Evolutionary conservation across 768 basidiomycete genomes (phyloP).

Genomic region (Auricularia cornea): DNA sequence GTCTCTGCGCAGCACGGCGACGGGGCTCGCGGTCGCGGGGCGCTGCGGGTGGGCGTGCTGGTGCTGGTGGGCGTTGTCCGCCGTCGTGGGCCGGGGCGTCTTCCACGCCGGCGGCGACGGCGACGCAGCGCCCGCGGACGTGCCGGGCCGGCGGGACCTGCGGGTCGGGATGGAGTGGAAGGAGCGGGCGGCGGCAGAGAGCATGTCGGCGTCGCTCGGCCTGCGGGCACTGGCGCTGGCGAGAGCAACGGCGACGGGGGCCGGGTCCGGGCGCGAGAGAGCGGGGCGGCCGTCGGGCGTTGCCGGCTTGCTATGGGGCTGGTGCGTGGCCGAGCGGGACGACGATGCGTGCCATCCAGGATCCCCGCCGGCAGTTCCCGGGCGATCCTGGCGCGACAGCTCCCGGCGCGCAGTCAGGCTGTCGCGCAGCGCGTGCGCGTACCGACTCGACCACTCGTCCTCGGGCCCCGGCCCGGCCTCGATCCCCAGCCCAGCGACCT

Average conservation of each 20-base stretch:
- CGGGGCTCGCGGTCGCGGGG: background rate
- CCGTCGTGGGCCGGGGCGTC: background rate
- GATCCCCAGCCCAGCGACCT: background rate
- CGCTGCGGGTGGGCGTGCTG: background rate
- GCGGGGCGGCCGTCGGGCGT: too few relatives aligned
- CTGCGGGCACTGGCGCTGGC: background rate
- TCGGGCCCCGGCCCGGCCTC: background rate
- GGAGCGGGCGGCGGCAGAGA: background rate
- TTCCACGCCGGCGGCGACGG: background rate
- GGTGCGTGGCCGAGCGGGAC: too few relatives aligned
- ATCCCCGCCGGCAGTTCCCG: too few relatives aligned
- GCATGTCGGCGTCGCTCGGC: background rate
- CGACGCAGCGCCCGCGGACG: background rate
- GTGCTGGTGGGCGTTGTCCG: background rate
- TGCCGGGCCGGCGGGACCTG: background rate
- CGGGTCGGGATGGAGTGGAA: constrained; percentile 1
- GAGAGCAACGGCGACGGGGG: too few relatives aligned
- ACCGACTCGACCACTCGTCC: background rate
- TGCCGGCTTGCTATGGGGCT: too few relatives aligned
- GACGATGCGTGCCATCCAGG: too few relatives aligned
- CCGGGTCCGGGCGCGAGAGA: too few relatives aligned
- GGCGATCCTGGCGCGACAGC: background rate
- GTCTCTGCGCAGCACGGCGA: background rate
- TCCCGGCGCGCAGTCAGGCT: background rate
- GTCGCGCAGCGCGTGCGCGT: background rate